Conservation (phyloP, 176 grass and related monocot species). For the Melocanna baccifera region DNA sequence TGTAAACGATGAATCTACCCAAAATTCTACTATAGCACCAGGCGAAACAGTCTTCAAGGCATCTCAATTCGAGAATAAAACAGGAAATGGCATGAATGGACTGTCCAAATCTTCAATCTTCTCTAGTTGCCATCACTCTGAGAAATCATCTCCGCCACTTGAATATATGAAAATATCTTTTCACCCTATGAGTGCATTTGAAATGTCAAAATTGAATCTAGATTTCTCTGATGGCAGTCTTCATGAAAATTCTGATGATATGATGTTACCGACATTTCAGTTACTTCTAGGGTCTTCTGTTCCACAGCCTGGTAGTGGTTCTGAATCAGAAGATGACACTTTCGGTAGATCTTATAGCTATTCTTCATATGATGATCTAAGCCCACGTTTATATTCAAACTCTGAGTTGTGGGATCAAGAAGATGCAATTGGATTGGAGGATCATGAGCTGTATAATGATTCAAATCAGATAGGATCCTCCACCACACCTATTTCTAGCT, state of each 20-base stretch:
- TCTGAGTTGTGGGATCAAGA: conserved; percentile 95
- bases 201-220: conserved; percentile 60
- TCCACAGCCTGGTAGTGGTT: conserved; percentile 53
- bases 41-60: conserved; percentile 19
- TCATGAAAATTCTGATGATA: conserved; percentile 58
- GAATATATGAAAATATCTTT: conserved; percentile 97
- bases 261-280: conserved; percentile 76
- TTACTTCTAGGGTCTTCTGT: conserved; percentile 52
- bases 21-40: conserved; percentile 24
- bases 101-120: conserved; percentile 46
- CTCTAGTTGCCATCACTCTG: conserved; percentile 46
- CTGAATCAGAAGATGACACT: conserved; percentile 97
- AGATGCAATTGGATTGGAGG: conserved; percentile 41
- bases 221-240: conserved; percentile 53
- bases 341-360: conserved; percentile 91
- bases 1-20: conserved; percentile 35
- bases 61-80: conserved; percentile 34
- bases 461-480: conserved; percentile 45
- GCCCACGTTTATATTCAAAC: conserved; percentile 79
- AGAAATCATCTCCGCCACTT: conserved; percentile 86
- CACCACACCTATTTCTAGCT: conserved; percentile 41
- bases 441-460: conserved; percentile 32
- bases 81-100: conserved; percentile 46
- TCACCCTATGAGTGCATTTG: conserved; percentile 66
- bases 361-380: conserved; percentile 81